These are phyloP conservation scores for Cutaneotrichosporon arboriforme DNA, from an alignment of 1,284 basidiomycete genomes.

Conservation along the genomic window DNA sequence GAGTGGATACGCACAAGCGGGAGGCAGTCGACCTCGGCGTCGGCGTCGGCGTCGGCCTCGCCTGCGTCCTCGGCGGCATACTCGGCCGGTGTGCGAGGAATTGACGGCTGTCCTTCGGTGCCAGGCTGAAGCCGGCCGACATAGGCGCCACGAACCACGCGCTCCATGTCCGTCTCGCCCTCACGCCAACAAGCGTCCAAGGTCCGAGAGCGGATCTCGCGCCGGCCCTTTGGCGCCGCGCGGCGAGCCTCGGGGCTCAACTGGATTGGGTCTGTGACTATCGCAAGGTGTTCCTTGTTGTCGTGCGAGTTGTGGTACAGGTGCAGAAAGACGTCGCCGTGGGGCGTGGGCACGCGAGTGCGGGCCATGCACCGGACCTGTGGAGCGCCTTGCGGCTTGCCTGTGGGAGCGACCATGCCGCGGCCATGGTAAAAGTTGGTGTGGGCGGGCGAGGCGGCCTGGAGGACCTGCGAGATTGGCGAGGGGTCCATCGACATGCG, in stretches of 20 bases:
- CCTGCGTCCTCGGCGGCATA: slow-evolving; percentile 10
- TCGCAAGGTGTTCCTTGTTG: slow-evolving; percentile 96
- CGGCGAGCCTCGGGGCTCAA: slow-evolving; percentile 49
- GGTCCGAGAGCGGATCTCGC: slow-evolving; percentile 67
- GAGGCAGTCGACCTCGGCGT: slow-evolving; percentile 43
- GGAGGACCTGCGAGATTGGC: slow-evolving; percentile 36
- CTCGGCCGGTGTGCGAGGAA: slow-evolving; percentile 10
- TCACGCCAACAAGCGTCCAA: slow-evolving; percentile 83
- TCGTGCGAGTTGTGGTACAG: slow-evolving; percentile 73
- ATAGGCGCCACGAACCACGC: slow-evolving; percentile 90
- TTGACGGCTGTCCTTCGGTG: slow-evolving; percentile 30
- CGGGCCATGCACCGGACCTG: slow-evolving; percentile 75
- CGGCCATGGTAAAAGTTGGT: slow-evolving; percentile 18
- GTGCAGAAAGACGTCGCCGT: slow-evolving; percentile 89
- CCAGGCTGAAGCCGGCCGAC: slow-evolving; percentile 62
- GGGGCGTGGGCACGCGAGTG: slow-evolving; percentile 92
- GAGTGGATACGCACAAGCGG: slow-evolving; percentile 95
- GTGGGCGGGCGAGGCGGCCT: slow-evolving; percentile 28
- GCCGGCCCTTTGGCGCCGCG: slow-evolving; percentile 32
- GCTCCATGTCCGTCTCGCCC: slow-evolving; percentile 86
- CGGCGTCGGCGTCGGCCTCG: slow-evolving; percentile 7
- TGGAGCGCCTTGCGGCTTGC: slow-evolving; percentile 14
- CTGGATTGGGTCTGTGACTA: slow-evolving; percentile 89
- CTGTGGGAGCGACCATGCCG: slow-evolving; percentile 1
- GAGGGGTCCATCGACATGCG: slow-evolving; percentile 45